Evolutionary conservation across 2,329 filamentous ascomycete genomes (phyloP), one percentile per base, ranked within the genome.

Genomic region (Madurella mycetomatis): DNA sequence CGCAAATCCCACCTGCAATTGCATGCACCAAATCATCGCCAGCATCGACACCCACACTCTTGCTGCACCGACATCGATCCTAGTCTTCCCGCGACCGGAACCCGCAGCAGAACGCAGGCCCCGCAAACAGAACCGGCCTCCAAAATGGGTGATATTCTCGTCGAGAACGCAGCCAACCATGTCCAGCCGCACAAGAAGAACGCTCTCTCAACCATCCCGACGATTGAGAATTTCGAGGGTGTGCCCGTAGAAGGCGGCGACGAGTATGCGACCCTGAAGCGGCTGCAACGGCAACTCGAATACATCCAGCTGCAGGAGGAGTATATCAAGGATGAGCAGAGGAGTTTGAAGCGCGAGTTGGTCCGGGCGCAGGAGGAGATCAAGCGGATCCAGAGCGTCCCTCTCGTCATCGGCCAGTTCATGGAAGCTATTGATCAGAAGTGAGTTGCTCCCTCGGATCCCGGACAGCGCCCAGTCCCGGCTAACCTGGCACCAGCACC

Each of bases 401-500:
- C 94, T 30, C 77, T 99, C 59, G 94, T 99, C 60, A 99, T 99
- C 70, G 94, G 94, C 57, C 94, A 99, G 75, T 99, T 99, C 70
- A 99, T 99, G 94, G 94, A 99, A 76, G 94, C 94, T 53, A 99
- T 99, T 69, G 94, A 99, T 72, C 94, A 99, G 76, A 99, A 96
- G 90, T 95, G 81, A 45, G 42, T 64, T 65, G 54, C 64, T 39
- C 19, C 54, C 42, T 43, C 45, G 18, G 47, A 32, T 47, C 41
- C 32, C 43, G 51, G 11, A n/a, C 34, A 44, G 46, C 53, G 34
- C 53, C 51, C 17, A n/a, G 12, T 49, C 46, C 46, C 13, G 8
- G 17, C 42, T 46, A 47, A 47, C 53, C 41, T 39, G 37, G 18
- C 41, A n/a, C 18, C 67, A 96, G 91, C 74, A 99, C 94, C 61